phyloP scores from a whole-genome alignment of 2,329 filamentous ascomycete species.

The Botrytis byssoidea region DNA sequence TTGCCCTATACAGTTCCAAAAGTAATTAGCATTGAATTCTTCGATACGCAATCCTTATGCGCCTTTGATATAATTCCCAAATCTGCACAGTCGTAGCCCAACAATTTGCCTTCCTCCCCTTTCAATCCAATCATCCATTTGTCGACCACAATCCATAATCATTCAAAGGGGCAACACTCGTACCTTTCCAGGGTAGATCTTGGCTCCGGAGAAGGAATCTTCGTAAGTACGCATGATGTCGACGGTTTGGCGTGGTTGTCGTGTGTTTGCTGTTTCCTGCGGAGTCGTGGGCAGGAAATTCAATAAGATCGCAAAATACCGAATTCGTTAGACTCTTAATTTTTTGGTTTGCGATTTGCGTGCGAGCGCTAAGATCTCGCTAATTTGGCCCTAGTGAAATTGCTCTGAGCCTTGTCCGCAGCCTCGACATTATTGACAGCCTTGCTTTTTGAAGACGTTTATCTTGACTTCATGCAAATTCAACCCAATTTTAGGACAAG shows the following conservation, averaged over 20 bases:
- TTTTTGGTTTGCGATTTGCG: conserved; percentile 17
- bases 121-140: conserved; percentile 19
- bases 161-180: conserved; percentile 37
- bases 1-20: conserved; percentile 69
- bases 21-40: conserved; percentile 33
- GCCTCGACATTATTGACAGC: conserved; percentile 13
- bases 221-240: conserved; percentile 55
- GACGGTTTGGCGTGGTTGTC: conserved; percentile 28
- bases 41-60: not conserved
- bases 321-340: conserved; percentile 22
- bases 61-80: not conserved
- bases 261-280: conserved; percentile 29
- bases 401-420: not conserved
- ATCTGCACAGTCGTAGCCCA: not conserved
- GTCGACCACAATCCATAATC: conserved; percentile 27
- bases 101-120: conserved; percentile 16
- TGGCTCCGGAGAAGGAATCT: conserved; percentile 73
- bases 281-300: conserved; percentile 27
- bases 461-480: not conserved
- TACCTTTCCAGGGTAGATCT: conserved; percentile 81
- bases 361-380: conserved; percentile 20
- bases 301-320: conserved; percentile 26
- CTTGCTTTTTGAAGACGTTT: not conserved
- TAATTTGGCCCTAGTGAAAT: conserved; percentile 19
- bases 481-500: not conserved